These are phyloP conservation scores for Collybia nuda DNA, from an alignment of 768 basidiomycete genomes.

Conservation along the genomic window DNA sequence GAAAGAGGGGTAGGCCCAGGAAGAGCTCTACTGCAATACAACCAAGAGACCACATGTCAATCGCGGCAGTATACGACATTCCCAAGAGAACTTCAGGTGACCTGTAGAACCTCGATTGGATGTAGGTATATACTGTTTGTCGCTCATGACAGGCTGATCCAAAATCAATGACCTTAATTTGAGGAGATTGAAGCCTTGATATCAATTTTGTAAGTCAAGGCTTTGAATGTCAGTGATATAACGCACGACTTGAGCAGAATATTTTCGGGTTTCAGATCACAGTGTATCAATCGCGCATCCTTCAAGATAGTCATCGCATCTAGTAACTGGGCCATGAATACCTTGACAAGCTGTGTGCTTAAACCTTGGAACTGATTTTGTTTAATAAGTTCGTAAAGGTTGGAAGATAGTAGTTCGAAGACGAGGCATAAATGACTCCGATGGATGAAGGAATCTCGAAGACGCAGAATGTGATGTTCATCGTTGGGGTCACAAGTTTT, in stretches of 20 bases:
- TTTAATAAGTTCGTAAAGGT: conserved; percentile 99
- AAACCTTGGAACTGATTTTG: conserved; percentile 99
- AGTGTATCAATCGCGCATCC: conserved; percentile 95
- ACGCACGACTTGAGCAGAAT: conserved; percentile 92
- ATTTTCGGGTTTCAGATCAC: conserved; percentile 98
- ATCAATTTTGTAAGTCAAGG: conserved; percentile 4
- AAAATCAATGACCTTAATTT: conserved; percentile 99
- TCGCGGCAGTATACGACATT: conserved; percentile 89
- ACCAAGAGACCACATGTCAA: conserved; percentile 99
- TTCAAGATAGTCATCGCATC: conserved; percentile 92
- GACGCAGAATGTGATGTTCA: conserved; percentile 93
- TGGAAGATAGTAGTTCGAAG: conserved; percentile 95
- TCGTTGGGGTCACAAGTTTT: conserved; percentile 91
- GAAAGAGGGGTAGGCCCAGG: conserved; percentile 93
- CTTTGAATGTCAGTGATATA: neutral
- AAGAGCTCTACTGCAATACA: conserved; percentile 99
- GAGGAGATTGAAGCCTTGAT: conserved; percentile 86
- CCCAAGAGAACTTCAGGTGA: conserved; percentile 96
- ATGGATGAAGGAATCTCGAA: conserved; percentile 96
- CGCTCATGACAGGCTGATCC: conserved; percentile 98
- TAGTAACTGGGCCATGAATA: conserved; percentile 94
- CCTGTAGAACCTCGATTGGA: conserved; percentile 98
- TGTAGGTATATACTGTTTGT: conserved; percentile 99
- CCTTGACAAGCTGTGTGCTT: conserved; percentile 95
- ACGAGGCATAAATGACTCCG: conserved; percentile 95